phyloP scores from a whole-genome alignment of 1,284 basidiomycete genomes.

The Ceratobasidium theobromae region DNA sequence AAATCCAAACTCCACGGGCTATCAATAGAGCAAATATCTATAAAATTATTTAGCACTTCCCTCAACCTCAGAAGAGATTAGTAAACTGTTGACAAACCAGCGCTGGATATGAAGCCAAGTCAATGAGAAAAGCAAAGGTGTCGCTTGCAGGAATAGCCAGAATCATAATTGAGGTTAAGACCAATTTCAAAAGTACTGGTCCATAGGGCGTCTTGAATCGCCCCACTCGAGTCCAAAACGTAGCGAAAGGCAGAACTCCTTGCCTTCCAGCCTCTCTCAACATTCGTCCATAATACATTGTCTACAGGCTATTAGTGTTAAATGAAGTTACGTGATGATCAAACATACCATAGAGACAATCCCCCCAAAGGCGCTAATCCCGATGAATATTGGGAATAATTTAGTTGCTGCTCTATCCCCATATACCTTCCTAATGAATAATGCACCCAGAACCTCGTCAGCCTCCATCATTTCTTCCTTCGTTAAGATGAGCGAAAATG shows the following conservation, averaged over 20 bases:
- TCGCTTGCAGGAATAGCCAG: conserved; percentile 56
- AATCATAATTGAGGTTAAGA: conserved; percentile 55
- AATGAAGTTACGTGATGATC: conserved; percentile 35
- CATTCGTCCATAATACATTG: conserved; percentile 47
- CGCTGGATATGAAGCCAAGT: conserved; percentile 41
- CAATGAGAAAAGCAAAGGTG: conserved; percentile 53
- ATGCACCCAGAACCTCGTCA: conserved; percentile 53
- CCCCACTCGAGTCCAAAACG: conserved; percentile 41
- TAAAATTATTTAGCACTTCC: conserved; percentile 47
- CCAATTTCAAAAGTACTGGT: conserved; percentile 51
- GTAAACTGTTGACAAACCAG: conserved; percentile 32
- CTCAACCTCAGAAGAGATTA: conserved; percentile 33
- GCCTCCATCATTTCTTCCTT: conserved; percentile 51
- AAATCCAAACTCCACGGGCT: conserved; percentile 48
- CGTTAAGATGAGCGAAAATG: conserved; percentile 46
- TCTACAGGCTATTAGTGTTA: conserved; percentile 35
- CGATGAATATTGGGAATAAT: conserved; percentile 44
- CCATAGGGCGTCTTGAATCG: conserved; percentile 45
- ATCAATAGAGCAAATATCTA: conserved; percentile 49
- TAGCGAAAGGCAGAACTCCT: conserved; percentile 44
- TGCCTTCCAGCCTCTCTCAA: conserved; percentile 43
- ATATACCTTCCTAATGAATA: conserved; percentile 59
- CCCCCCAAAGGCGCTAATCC: conserved; percentile 41
- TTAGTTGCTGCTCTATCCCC: conserved; percentile 45
- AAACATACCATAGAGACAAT: conserved; percentile 43